phyloP scores from a whole-genome alignment of 2,329 filamentous ascomycete genomes.

The Meredithiella fracta region DNA sequence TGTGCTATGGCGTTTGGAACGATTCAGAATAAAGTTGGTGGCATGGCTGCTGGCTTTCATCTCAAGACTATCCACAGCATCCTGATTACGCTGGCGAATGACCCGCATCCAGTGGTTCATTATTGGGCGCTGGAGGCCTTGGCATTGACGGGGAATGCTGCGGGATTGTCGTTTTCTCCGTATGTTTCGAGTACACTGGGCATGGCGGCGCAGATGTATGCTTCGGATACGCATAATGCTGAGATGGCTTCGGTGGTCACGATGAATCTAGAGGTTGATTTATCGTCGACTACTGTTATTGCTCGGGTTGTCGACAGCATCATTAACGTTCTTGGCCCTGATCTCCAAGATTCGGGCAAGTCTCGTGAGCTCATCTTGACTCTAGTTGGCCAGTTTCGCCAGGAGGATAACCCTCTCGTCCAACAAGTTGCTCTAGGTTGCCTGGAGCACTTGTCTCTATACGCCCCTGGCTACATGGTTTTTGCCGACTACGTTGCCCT shows the following conservation, averaged over 20 bases:
- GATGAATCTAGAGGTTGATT: constrained; percentile 78
- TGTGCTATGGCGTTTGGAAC: constrained; percentile 86
- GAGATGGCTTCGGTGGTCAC: constrained; percentile 65
- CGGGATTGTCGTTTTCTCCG: constrained; percentile 76
- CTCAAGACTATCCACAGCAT: constrained; percentile 95
- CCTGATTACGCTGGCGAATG: constrained; percentile 91
- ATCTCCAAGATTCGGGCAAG: constrained; percentile 82
- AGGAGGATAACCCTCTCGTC: constrained; percentile 54
- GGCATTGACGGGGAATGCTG: constrained; percentile 73
- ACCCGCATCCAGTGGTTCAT: constrained; percentile 87
- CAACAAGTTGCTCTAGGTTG: constrained; percentile 66
- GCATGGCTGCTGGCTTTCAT: constrained; percentile 93
- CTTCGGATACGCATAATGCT: constrained; percentile 76
- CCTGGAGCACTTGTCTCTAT: constrained; percentile 79
- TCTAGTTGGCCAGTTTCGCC: constrained; percentile 65
- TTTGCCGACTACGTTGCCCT: constrained; percentile 69
- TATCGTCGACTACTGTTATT: constrained; percentile 67
- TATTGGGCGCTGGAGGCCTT: constrained; percentile 91
- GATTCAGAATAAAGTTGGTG: constrained; percentile 88
- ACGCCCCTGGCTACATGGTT: constrained; percentile 74
- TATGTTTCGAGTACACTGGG: constrained; percentile 84
- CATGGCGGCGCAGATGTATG: constrained; percentile 86
- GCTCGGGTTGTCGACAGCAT: constrained; percentile 84
- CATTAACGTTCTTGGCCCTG: constrained; percentile 89
- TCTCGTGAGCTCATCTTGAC: constrained; percentile 84